Evolutionary conservation across 139 green algal genomes (phyloP).

Genomic region (Chlamydomonas sphaeroides): DNA sequence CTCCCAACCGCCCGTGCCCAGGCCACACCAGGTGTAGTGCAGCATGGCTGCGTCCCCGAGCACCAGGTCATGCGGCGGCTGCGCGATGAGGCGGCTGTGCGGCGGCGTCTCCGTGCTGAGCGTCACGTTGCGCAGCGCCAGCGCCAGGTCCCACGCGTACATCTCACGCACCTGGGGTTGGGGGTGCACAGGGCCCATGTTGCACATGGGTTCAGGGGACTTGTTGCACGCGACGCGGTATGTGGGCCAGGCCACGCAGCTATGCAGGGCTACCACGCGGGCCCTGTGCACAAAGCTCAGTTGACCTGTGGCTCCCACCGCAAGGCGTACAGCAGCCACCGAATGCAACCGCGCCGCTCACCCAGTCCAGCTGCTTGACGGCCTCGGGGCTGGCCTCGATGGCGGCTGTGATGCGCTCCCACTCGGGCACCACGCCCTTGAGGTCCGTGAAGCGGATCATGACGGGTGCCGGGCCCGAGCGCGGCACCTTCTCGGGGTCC

Average conservation of each 20-base stretch:
- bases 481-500: constrained; percentile 31
- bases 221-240: too few species aligned
- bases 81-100: constrained; percentile 72
- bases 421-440: constrained; percentile 71
- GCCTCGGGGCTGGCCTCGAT: constrained; percentile 87
- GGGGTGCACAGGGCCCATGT: too few species aligned
- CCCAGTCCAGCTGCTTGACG: constrained; percentile 76
- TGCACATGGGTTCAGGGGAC: too few species aligned
- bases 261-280: too few species aligned
- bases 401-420: constrained; percentile 76
- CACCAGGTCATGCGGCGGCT: constrained; percentile 65
- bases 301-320: too few species aligned
- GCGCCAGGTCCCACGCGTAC: constrained; percentile 82
- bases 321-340: too few species aligned
- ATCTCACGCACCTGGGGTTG: too few species aligned
- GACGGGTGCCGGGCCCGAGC: constrained; percentile 76
- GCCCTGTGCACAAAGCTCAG: too few species aligned
- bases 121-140: constrained; percentile 58
- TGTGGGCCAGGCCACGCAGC: too few species aligned
- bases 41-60: constrained; percentile 77
- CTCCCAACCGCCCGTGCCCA: too few species aligned
- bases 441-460: constrained; percentile 71
- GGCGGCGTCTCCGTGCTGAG: constrained; percentile 56
- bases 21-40: constrained; percentile 94
- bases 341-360: too few species aligned